Evolutionary conservation across 306 rosid genomes (phyloP), one percentile per base, ranked within the genome.

Genomic region (Vigna reflexopilosa): DNA sequence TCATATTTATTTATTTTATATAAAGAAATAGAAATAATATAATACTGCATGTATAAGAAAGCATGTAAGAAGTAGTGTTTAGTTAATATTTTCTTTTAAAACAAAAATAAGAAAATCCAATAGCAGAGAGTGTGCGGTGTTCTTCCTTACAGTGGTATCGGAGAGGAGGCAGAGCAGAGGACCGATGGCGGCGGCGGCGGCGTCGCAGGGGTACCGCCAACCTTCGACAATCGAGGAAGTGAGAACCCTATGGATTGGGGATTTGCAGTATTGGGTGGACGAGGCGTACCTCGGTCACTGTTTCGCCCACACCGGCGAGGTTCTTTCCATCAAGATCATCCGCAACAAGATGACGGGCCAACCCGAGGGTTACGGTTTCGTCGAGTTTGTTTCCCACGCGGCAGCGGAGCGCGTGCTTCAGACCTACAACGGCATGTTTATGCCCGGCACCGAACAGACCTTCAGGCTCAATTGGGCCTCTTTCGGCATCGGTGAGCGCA

Each of bases 381-480:
- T 93, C n/a, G 98, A 93, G 80, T 93, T 93, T 84, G 88, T 85
- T 2, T 93, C 98, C 3, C 98, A 91, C 82, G 88, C 83, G 0
- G 93, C 98, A 2, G 98, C 98, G 0, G 93, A 93, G 49, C 75
- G 97, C 57, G 73, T 93, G 73, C 87, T 93, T 64, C 96, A 88
- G 81, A 84, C 80, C 15, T 91, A 91, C 85, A 91, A 93, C 79
- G 98, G 97, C 20, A 82, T 87, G 0, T 91, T 79, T 45, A 93
- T 93, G 98, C 98, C 98, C 9, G 96, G 92, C 42, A 91, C 96
- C 1, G 98, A 93, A 55, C 98, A 80, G 63, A 87, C 91, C 11
- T 93, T 90, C 89, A 78, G 98, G 47, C 81, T 91, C 26, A 93
- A 93, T 58, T 93, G 98, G 98, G 98, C 98, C 24, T 93, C 97